These are phyloP conservation scores for Trametes punicea DNA, from an alignment of 768 basidiomycete species.

Conservation along the genomic window DNA sequence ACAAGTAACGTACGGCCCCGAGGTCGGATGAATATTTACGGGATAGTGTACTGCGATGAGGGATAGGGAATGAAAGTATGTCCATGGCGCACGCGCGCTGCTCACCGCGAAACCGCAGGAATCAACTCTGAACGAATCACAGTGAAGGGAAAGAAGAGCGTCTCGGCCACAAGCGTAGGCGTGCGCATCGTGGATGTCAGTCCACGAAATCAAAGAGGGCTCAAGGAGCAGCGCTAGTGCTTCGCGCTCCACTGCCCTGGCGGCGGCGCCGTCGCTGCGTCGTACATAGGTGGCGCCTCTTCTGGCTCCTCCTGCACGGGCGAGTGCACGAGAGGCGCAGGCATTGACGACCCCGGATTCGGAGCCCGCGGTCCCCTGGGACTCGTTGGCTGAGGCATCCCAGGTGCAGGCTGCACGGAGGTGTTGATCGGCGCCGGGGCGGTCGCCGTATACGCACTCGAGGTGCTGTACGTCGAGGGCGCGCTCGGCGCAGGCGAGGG, in stretches of 20 bases:
- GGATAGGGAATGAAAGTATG: background rate
- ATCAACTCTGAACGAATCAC: too few species aligned
- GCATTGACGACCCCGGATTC: constrained; percentile 5
- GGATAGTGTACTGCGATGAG: constrained; percentile 1
- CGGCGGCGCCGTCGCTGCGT: constrained; percentile 45
- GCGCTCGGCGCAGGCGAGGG: constrained; percentile 22
- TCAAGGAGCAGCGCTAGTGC: constrained; percentile 10
- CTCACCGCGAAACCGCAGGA: too few species aligned
- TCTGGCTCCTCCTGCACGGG: constrained; percentile 13
- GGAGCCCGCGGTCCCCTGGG: constrained; percentile 22
- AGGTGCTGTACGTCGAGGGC: constrained; percentile 22
- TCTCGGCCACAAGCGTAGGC: too few species aligned
- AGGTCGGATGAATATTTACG: constrained; percentile 31
- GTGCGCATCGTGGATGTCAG: constrained; percentile 3
- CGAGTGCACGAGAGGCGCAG: constrained; percentile 15
- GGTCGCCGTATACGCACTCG: constrained; percentile 20
- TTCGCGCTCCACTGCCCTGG: constrained; percentile 55
- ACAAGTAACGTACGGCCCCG: constrained; percentile 15
- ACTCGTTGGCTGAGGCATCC: constrained; percentile 16
- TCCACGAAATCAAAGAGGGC: background rate
- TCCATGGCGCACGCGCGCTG: background rate
- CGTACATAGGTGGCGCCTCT: constrained; percentile 59
- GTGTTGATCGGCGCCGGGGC: constrained; percentile 43
- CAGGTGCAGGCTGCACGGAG: background rate
- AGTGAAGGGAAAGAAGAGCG: too few species aligned